phyloP scores from a whole-genome alignment of 2,329 filamentous ascomycete species.

The Phyllosticta capitalensis region DNA sequence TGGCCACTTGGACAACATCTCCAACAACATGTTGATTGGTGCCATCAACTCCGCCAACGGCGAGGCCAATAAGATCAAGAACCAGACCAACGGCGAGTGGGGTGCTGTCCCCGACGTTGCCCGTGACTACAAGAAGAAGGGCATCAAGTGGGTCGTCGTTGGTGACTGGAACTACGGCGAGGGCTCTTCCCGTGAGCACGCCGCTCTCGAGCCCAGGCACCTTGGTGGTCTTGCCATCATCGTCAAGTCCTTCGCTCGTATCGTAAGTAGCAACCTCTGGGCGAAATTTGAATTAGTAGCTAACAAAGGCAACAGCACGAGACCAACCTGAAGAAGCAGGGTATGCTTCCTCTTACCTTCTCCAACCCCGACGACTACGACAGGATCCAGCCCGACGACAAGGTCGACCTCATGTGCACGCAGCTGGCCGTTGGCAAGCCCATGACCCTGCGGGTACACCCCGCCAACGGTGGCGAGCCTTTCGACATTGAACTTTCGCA shows the following conservation, averaged over 20 bases:
- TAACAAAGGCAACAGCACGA: slow-evolving; percentile 55
- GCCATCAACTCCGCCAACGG: slow-evolving; percentile 93
- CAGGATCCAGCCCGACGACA: slow-evolving; percentile 88
- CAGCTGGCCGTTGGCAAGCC: slow-evolving; percentile 89
- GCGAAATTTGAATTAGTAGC: slow-evolving; percentile 3
- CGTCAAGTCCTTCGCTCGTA: slow-evolving; percentile 91
- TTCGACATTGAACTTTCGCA: slow-evolving; percentile 82
- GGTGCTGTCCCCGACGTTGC: slow-evolving; percentile 87
- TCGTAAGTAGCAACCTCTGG: slow-evolving; percentile 39
- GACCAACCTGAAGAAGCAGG: slow-evolving; percentile 99
- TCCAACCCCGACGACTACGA: slow-evolving; percentile 92
- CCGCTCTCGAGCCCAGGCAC: slow-evolving; percentile 93
- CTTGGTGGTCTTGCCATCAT: slow-evolving; percentile 96
- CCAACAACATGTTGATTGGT: slow-evolving; percentile 99
- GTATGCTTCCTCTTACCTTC: slow-evolving; percentile 98
- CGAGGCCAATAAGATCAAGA: slow-evolving; percentile 96
- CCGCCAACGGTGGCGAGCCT: slow-evolving; percentile 63
- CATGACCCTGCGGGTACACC: slow-evolving; percentile 83
- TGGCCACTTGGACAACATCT: slow-evolving; percentile 98
- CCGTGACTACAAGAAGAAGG: slow-evolving; percentile 97
- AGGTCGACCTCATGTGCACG: slow-evolving; percentile 80
- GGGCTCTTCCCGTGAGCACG: slow-evolving; percentile 95
- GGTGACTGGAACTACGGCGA: slow-evolving; percentile 99
- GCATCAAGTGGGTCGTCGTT: slow-evolving; percentile 91
- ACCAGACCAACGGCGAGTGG: slow-evolving; percentile 73